Conservation (phyloP, 2,329 filamentous ascomycete genomes). For the Microsporum audouinii region DNA sequence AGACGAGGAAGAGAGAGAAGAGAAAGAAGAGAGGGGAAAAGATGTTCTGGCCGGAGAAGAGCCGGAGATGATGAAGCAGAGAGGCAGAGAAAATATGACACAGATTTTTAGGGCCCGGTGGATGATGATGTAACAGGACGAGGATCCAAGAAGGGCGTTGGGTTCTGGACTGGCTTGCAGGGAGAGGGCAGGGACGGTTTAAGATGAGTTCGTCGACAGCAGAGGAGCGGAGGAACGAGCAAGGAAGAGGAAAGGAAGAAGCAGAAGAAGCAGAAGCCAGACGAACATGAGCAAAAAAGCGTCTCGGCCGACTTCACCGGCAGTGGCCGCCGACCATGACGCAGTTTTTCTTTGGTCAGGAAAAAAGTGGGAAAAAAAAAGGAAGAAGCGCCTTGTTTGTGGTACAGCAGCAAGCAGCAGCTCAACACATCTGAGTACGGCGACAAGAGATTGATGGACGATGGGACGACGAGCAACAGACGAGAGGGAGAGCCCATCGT, state of each 20-base stretch:
- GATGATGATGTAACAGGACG: background rate
- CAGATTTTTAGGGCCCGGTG: background rate
- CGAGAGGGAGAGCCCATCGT: background rate
- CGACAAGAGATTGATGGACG: background rate
- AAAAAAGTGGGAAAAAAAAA: background rate
- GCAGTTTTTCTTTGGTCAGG: background rate
- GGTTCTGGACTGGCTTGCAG: background rate
- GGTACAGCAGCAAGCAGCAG: background rate
- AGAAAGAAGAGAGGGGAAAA: background rate
- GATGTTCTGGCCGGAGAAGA: background rate
- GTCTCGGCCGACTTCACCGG: conserved; percentile 1
- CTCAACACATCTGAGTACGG: background rate
- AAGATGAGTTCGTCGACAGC: background rate
- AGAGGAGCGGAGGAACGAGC: background rate
- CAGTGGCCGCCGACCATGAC: background rate
- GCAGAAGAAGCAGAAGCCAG: background rate
- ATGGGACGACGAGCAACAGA: background rate
- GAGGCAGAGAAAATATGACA: background rate
- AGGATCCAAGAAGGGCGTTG: background rate
- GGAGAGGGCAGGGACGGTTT: background rate
- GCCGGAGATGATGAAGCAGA: background rate
- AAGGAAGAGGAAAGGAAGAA: background rate
- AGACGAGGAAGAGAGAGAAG: background rate
- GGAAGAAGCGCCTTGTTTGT: background rate
- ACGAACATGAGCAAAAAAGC: background rate